A percentile compares a stretch with the other conserved stretches of the same genome.
Conservation (phyloP, 169 alveolate species). For the Eimeria zaria region DNA sequence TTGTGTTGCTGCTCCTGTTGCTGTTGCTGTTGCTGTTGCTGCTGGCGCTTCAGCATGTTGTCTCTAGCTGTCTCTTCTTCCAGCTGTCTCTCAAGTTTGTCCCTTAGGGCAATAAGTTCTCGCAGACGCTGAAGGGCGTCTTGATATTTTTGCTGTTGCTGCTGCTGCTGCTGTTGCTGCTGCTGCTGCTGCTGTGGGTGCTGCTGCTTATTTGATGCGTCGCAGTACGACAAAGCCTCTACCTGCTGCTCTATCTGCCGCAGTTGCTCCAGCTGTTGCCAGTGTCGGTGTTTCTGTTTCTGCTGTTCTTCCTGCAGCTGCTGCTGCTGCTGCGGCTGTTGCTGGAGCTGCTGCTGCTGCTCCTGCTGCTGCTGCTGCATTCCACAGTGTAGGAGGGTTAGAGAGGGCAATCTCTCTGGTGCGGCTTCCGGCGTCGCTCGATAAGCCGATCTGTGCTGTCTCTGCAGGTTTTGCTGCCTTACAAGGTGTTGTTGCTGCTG, state of each 20-base stretch:
- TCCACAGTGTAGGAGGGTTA: not conserved
- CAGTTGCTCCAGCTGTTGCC: not conserved
- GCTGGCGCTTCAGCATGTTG: not conserved
- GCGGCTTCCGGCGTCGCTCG: not conserved
- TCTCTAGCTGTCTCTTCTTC: conserved; percentile 29
- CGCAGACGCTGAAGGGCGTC: not conserved
- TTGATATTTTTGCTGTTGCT: conserved; percentile 26
- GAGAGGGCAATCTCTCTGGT: conserved; percentile 20
- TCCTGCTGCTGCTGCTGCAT: conserved; percentile 23
- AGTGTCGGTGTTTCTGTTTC: not conserved
- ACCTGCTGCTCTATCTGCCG: conserved; percentile 14
- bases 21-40: not conserved
- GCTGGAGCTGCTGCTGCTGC: conserved; percentile 27
- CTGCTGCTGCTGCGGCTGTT: conserved; percentile 13
- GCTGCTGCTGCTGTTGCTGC: conserved; percentile 41
- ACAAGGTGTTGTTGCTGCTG: conserved; percentile 48
- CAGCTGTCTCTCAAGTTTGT: not conserved
- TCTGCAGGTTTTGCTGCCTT: conserved; percentile 39
- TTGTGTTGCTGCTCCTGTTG: not conserved
- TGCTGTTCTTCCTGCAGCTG: not conserved
- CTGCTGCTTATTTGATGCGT: not conserved
- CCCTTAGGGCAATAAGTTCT: not conserved
- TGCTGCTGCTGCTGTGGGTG: conserved; percentile 27
- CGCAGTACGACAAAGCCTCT: not conserved
- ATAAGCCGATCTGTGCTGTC: not conserved